These are phyloP conservation scores for Paspalum notatum DNA, from an alignment of 176 grass and related monocot genomes.

Conservation along the genomic window DNA sequence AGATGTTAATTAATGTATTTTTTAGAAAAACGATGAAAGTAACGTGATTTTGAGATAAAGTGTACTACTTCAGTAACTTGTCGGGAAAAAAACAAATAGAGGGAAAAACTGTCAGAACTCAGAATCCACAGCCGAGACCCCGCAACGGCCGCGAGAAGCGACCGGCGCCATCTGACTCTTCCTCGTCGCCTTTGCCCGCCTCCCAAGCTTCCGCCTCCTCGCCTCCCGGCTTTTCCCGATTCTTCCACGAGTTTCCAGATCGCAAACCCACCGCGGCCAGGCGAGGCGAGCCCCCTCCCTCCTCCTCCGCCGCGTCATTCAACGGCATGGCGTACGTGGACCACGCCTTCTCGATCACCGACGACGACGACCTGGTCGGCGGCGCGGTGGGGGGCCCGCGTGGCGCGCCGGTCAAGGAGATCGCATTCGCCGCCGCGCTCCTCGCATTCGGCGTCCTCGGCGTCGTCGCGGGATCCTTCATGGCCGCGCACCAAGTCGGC, in stretches of 20 bases:
- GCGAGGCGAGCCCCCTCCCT: conserved; percentile 11
- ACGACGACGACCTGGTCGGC: conserved; percentile 69
- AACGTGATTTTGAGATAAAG: no score
- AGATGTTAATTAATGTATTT: no score
- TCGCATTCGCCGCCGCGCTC: conserved; percentile 73
- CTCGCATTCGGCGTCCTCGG: conserved; percentile 71
- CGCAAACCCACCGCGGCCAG: neutral
- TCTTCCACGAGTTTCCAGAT: conserved; percentile 25
- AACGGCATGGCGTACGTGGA: conserved; percentile 76
- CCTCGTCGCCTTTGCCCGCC: conserved; percentile 42
- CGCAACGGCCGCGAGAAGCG: conserved; percentile 33
- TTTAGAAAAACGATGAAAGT: no score
- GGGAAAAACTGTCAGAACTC: neutral
- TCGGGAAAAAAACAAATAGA: neutral
- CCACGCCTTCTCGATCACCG: conserved; percentile 79
- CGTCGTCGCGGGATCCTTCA: conserved; percentile 48
- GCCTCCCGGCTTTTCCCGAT: conserved; percentile 16
- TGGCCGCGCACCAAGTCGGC: conserved; percentile 64
- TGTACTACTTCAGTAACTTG: no score
- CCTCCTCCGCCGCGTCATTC: neutral
- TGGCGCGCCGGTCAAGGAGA: conserved; percentile 68
- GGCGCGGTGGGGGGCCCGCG: conserved; percentile 41
- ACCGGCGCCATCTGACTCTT: conserved; percentile 35
- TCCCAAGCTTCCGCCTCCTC: conserved; percentile 48
- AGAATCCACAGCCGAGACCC: conserved; percentile 25